phyloP scores from a whole-genome alignment of 345 rosid genomes.

The Brassica carinata region DNA sequence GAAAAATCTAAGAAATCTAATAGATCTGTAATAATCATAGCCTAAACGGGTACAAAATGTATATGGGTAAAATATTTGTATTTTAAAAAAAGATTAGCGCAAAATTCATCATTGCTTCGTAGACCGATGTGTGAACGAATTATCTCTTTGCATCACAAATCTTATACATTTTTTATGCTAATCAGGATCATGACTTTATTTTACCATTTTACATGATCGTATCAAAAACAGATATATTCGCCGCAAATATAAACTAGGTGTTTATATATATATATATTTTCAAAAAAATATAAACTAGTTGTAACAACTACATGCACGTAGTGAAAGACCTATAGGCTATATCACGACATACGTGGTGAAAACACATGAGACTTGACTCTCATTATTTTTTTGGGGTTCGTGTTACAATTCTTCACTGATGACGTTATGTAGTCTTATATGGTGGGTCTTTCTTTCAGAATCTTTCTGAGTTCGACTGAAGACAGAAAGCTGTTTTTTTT shows the following conservation, averaged over 20 bases:
- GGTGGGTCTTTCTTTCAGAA: background rate
- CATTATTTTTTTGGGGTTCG: background rate
- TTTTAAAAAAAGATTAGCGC: background rate
- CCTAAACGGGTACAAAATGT: background rate
- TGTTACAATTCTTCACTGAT: constrained; percentile 10
- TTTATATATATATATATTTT: no score
- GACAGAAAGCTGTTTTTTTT: background rate
- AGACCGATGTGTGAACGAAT: background rate
- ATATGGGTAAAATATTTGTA: background rate
- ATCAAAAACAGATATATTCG: background rate
- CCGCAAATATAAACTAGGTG: no score
- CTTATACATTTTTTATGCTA: background rate
- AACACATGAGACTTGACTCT: constrained; percentile 28
- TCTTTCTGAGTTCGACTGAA: constrained; percentile 11
- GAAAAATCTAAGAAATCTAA: no score
- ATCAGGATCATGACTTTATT: background rate
- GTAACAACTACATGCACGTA: no score
- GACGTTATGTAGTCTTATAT: constrained; percentile 12
- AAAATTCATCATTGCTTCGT: background rate
- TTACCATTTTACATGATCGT: background rate
- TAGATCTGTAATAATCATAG: background rate
- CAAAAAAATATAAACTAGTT: no score
- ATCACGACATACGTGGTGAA: constrained; percentile 26
- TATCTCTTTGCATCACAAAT: background rate
- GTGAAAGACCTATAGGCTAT: background rate